Conservation (phyloP, 768 basidiomycete genomes). For the Kwoniella shandongensis region DNA sequence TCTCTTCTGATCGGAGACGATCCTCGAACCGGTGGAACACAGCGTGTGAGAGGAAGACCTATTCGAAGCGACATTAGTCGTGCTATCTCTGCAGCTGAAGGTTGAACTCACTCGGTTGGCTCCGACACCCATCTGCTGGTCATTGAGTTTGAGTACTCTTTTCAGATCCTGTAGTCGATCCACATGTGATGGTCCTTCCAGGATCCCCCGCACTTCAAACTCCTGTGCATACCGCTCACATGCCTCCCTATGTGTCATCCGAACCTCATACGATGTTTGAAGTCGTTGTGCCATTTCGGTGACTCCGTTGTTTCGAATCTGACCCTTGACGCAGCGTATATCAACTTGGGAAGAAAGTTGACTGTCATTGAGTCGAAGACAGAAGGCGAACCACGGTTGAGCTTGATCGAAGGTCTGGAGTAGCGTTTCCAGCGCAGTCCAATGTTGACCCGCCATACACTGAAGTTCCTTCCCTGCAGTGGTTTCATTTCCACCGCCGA, state of each 20-base stretch:
- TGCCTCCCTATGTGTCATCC: constrained; percentile 83
- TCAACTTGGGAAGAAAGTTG: constrained; percentile 93
- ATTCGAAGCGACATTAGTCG: no score
- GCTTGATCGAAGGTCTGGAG: constrained; percentile 86
- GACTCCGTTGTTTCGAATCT: constrained; percentile 78
- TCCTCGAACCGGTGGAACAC: constrained; percentile 91
- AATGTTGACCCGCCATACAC: constrained; percentile 87
- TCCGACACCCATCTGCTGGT: constrained; percentile 76
- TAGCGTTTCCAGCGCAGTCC: constrained; percentile 75
- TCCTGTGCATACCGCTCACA: constrained; percentile 76
- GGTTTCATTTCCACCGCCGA: constrained; percentile 38
- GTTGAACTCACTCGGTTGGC: constrained; percentile 72
- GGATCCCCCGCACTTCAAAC: constrained; percentile 61
- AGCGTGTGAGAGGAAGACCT: constrained; percentile 84
- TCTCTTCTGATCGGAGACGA: constrained; percentile 74
- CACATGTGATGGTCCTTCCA: constrained; percentile 65
- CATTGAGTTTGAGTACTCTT: constrained; percentile 58
- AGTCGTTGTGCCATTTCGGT: constrained; percentile 71
- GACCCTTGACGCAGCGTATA: constrained; percentile 84
- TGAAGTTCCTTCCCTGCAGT: constrained; percentile 55
- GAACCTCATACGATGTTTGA: constrained; percentile 72
- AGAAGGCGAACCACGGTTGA: constrained; percentile 87
- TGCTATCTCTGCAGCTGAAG: no score
- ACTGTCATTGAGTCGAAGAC: constrained; percentile 90
- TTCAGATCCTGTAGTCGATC: constrained; percentile 50